These are phyloP conservation scores for Coprinopsis sp. DNA, from an alignment of 768 basidiomycete species.

Conservation along the genomic window DNA sequence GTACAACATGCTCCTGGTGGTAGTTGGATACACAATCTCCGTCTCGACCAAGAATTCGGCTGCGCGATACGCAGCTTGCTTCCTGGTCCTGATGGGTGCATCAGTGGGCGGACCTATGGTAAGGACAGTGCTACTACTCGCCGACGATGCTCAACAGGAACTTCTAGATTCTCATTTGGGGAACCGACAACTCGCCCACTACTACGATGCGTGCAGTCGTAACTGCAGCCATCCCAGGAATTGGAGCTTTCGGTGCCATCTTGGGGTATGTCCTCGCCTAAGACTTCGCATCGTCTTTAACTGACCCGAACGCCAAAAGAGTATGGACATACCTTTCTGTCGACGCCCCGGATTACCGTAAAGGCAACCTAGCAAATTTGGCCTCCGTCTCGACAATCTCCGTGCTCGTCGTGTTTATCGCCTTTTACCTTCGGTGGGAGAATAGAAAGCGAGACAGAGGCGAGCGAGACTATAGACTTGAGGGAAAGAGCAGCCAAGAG, in stretches of 20 bases:
- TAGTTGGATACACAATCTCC: constrained; percentile 40
- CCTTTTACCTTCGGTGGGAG: constrained; percentile 36
- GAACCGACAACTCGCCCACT: constrained; percentile 44
- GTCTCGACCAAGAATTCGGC: constrained; percentile 37
- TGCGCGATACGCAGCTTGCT: constrained; percentile 45
- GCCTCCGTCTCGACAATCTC: constrained; percentile 30
- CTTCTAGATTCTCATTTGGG: constrained; percentile 38
- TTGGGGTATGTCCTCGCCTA: constrained; percentile 32
- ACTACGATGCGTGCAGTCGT: constrained; percentile 43
- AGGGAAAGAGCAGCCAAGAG: constrained; percentile 33
- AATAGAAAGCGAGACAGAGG: constrained; percentile 40
- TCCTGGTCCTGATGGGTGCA: constrained; percentile 37
- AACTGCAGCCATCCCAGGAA: constrained; percentile 40
- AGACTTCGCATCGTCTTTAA: background rate
- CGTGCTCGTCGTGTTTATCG: constrained; percentile 25
- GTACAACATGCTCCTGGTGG: constrained; percentile 31
- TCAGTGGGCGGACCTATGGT: constrained; percentile 34
- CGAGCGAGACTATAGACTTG: constrained; percentile 36
- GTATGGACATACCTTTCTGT: constrained; percentile 45
- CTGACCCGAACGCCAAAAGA: constrained; percentile 15
- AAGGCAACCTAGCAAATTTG: constrained; percentile 44
- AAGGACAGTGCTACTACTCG: background rate
- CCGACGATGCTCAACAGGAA: background rate
- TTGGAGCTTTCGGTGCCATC: constrained; percentile 43
- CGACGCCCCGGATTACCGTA: constrained; percentile 43